Evolutionary conservation across 2,329 filamentous ascomycete genomes (phyloP), one percentile per base, ranked within the genome.

Genomic region (Tolypocladium sp.): DNA sequence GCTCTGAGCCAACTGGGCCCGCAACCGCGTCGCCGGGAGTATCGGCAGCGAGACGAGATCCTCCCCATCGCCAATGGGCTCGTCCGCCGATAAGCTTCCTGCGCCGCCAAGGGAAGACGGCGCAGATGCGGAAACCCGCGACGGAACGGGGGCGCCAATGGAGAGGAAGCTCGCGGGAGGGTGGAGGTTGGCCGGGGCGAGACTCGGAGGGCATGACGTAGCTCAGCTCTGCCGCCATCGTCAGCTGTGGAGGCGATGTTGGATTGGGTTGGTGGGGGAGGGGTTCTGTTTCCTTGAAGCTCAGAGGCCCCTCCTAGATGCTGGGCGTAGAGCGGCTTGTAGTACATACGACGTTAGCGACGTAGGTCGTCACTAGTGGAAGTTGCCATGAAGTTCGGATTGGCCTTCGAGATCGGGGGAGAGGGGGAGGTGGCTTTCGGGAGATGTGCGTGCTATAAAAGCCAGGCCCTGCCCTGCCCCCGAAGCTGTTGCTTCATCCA

Each of bases 161-260:
- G 40, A 33, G 15, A 15, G 53, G 22, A n/a, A n/a, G 13, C 37
- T 2, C 9, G 8, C 22, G 38, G 25, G 25, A 25, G 35, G 1
- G 27, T 42, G 54, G 54, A 41, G 22, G 54, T 27, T 30, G 33
- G 40, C 30, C 10, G 37, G 15, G 9, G 17, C n/a, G 4, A 17
- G 35, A 33, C 20, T 22, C 38, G 53, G 53, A 27, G 27, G 33
- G 25, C 37, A 56, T 59, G 58, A 59, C 58, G 58, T 59, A 59
- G 58, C 42, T 49, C 15, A 30, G 25, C 25, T 49, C 5, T 30
- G 46, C 38, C 51, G 51, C 33, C 51, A 40, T 17, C 38, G 37
- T 30, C 54, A 8, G 37, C 37, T 42, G 44, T 49, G 44, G n/a
- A n/a, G n/a, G n/a, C n/a, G n/a, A n/a, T n/a, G n/a, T n/a, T n/a